A percentile compares a stretch with the other conserved stretches of the same genome.
These are phyloP conservation scores for Auriculariales sp. DNA, from an alignment of 768 basidiomycete species.

Conservation along the genomic window DNA sequence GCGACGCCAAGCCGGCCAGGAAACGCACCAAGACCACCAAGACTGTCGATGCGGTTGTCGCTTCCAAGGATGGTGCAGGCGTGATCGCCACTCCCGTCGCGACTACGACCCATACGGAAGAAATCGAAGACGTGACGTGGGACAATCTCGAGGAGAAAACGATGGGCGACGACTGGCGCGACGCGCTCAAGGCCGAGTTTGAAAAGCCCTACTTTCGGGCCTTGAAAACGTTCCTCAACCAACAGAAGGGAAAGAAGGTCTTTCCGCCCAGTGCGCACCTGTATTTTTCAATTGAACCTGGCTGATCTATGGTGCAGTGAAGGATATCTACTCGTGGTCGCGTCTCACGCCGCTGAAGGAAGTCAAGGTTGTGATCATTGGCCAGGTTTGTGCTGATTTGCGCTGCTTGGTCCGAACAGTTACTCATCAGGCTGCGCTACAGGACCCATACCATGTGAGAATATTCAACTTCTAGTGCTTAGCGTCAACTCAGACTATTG, in stretches of 20 bases:
- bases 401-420: background rate
- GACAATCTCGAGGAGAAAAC: conserved; percentile 1
- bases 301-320: conserved; percentile 13
- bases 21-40: background rate
- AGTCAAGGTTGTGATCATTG: conserved; percentile 27
- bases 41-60: background rate
- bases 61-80: background rate
- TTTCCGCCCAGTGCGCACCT: conserved; percentile 24
- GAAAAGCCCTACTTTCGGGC: conserved; percentile 13
- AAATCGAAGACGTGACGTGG: background rate
- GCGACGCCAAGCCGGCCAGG: background rate
- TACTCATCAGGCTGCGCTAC: conserved; percentile 3
- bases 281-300: background rate
- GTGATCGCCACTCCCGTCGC: too few species aligned
- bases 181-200: conserved; percentile 12
- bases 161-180: conserved; percentile 4
- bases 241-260: conserved; percentile 13
- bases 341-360: conserved; percentile 23
- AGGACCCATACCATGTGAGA: conserved; percentile 24
- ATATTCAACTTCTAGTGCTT: background rate
- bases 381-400: background rate
- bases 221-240: conserved; percentile 2
- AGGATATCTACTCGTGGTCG: conserved; percentile 32
- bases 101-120: background rate
- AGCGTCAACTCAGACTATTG: too few species aligned